Evolutionary conservation across 768 basidiomycete genomes (phyloP).

Genomic region (Macrolepiota fuliginosa): DNA sequence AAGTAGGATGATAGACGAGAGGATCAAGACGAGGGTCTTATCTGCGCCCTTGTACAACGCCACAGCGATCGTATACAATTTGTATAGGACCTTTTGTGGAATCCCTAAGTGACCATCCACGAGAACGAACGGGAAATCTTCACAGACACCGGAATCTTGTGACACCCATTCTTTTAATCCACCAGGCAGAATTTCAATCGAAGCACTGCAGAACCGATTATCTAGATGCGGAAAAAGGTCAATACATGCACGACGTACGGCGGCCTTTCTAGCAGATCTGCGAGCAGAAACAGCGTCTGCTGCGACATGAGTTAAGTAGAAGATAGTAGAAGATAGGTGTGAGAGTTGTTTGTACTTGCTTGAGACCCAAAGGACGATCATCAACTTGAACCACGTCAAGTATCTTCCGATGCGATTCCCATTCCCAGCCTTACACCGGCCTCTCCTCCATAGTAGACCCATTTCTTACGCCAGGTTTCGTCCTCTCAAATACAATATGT

Average conservation of each 20-base stretch:
- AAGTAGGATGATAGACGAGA: constrained; percentile 45
- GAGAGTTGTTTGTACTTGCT: constrained; percentile 6
- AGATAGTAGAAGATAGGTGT: background rate
- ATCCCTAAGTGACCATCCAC: constrained; percentile 62
- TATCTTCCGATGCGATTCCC: constrained; percentile 1
- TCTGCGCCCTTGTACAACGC: constrained; percentile 15
- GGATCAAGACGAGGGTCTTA: background rate
- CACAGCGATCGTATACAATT: constrained; percentile 47
- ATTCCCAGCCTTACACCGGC: background rate
- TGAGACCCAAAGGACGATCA: background rate
- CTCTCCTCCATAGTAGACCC: background rate
- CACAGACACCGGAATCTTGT: background rate
- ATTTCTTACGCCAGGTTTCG: constrained; percentile 1
- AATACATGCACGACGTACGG: background rate
- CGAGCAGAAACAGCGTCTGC: background rate
- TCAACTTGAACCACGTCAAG: background rate
- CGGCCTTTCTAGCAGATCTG: background rate
- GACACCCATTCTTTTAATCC: constrained; percentile 44
- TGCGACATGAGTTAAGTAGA: background rate
- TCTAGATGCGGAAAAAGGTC: background rate
- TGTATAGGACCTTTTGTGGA: constrained; percentile 54
- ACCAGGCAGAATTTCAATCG: constrained; percentile 66
- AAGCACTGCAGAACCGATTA: constrained; percentile 28
- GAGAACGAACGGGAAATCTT: constrained; percentile 49
- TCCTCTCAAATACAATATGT: constrained; percentile 11